Evolutionary conservation across 768 basidiomycete genomes (phyloP), one percentile per base, ranked within the genome.

Genomic region (Tylopilus subfusipes): DNA sequence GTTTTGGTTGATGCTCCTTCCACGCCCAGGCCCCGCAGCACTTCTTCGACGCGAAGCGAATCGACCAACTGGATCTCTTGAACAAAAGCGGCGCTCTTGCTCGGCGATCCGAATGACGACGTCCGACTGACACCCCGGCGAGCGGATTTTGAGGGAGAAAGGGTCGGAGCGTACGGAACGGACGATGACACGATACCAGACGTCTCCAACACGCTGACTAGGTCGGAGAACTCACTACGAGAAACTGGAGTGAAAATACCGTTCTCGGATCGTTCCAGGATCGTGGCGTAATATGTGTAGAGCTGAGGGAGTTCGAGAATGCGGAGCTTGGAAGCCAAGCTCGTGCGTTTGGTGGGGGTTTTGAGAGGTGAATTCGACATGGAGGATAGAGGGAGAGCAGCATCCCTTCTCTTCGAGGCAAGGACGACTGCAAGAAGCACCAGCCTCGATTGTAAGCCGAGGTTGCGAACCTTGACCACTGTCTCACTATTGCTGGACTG

Each of bases 361-460:
- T 68, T 73, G 30, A 64, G 63, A 16, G 60, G 56, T 4, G 72
- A 65, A 16, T 69, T 56, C 21, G 67, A 54, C 4, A 75, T 69
- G n/a, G 73, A 64, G 2, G 77, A 73, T 4, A 88, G 68, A 0
- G 81, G 60, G 5, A 90, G 78, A 4, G 80, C 78, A 1, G 79
- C 79, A 42, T 84, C 82, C 25, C 79, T 66, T 8, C 89, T 82
- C 59, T 81, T 83, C 1, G 80, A 79, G 1, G 84, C 86, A 19
- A 92, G 76, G 24, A 90, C 65, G 29, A 87, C 70, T 1, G 78
- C 75, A 3, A 90, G 76, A 11, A 93, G 77, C 10, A 79, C 84
- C 5, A 93, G 73, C 29, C 89, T 84, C 2, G 84, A 81, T 59
- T 93, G 90, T 2, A 93, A 74, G 22, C 88, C 86, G 9, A 93